Base-by-base conservation (phyloP, 2,329 filamentous ascomycete species). In the Septoria petroselini region DNA sequence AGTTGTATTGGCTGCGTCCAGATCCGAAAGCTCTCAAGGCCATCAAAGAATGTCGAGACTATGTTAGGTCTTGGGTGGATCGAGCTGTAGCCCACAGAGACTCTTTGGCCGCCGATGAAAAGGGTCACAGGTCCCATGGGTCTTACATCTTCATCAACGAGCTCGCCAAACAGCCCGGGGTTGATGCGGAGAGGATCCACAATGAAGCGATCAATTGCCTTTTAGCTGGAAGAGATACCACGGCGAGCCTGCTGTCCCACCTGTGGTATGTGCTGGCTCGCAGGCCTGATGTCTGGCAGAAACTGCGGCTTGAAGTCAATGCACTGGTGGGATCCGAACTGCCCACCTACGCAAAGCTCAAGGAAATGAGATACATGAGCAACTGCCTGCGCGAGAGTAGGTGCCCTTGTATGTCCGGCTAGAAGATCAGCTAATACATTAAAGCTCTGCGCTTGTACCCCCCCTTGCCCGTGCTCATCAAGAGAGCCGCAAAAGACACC, bases 401-500 rank as follows among this genome's bases (percentile, higher is more conserved):
- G 58, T 51, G 1, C 11, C 34, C n/a, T 21, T 14, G 7, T 39
- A 18, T 25, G 14, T 46, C 6, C 17, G 6, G 2, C 27, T 8
- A 27, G 23, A 27, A 27, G 5, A 27, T 9, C 23, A 27, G 23
- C 23, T 27, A 27, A 45, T 23, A 21, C 7, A 8, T 7, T 17
- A 11, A 23, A 61, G 57, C 57, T 0, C 77, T 90, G 55, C 82
- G 87, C 12, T 70, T 90, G 12, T 89, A 90, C 67, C 86, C 87
- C 1, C 75, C 79, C 8, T 84, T 91, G 1, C 86, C 88, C 2
- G 86, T 86, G 74, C 90, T 90, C 67, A 76, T 88, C 39, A 83
- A 87, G 53, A 71, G 82, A 15, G 79, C 86, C 12, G 76, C 89
- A n/a, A 76, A 74, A 47, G 84, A 90, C 70, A 90, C 86, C 3